Conservation (phyloP, 148 eudicot species). For the Vaccinium macrocarpon region DNA sequence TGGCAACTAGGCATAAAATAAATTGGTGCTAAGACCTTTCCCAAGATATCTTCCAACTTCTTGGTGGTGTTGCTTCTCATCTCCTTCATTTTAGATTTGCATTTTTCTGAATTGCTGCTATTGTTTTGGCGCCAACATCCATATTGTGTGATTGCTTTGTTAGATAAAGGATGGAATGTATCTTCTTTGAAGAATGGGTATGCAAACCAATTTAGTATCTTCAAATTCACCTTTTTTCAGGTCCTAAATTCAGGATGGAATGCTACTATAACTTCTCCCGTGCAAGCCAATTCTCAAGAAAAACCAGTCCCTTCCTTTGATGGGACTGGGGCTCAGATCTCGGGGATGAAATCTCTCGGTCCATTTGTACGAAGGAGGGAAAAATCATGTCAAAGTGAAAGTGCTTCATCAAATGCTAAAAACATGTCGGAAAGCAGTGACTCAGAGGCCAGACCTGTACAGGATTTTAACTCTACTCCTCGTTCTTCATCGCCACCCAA, state of each 20-base stretch:
- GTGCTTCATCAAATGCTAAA: constrained; percentile 69
- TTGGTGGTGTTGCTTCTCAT: not conserved
- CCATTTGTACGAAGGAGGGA: constrained; percentile 45
- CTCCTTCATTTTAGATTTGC: not conserved
- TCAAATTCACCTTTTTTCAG: constrained; percentile 33
- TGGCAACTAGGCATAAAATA: not conserved
- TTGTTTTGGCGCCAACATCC: not conserved
- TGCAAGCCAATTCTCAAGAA: constrained; percentile 39
- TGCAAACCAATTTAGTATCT: not conserved
- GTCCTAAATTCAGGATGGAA: constrained; percentile 42
- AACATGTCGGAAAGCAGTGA: constrained; percentile 74
- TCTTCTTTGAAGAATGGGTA: not conserved
- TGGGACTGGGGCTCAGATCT: constrained; percentile 33
- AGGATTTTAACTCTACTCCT: constrained; percentile 33
- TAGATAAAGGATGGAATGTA: not conserved
- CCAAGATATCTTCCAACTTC: not conserved
- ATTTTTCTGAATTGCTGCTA: not conserved
- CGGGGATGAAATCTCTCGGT: constrained; percentile 45
- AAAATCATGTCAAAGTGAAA: constrained; percentile 70
- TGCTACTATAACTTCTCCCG: constrained; percentile 33
- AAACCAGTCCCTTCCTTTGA: constrained; percentile 47
- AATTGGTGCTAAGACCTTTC: not conserved
- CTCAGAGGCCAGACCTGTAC: constrained; percentile 59
- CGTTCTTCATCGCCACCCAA: constrained; percentile 38
- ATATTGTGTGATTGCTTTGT: not conserved